Base-by-base conservation (phyloP, 176 grass and related monocot species). In the Cocos nucifera region DNA sequence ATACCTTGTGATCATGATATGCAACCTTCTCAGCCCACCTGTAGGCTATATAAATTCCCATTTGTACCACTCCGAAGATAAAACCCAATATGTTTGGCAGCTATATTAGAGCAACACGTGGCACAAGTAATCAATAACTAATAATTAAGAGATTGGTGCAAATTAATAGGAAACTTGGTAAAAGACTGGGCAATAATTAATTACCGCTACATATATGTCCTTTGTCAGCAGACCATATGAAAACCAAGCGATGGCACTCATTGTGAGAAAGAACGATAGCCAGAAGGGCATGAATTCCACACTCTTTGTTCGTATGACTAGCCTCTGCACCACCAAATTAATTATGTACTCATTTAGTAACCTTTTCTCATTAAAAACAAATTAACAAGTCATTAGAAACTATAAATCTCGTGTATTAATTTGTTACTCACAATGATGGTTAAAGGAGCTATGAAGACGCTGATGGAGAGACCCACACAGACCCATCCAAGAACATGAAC, bases 271-370 rank as follows among this genome's bases (percentile, higher is more conserved):
- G 51, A 89, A 32, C 2, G 90, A 95, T 15, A 95, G 86, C 1
- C 63, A 86, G 77, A 95, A 95, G 8, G 90, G 90, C 86, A 95
- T 89, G 77, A 89, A 95, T 73, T 95, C 90, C 0, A 95, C 90
- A 22, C 90, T 95, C 26, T 66, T 64, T 4, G 90, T 89, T 20
- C 79, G 79, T 48, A 95, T 67, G 22, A 95, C 90, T 21, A 83
- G 70, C 19, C 90, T 77, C 89, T 95, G 79, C 18, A 78, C 19
- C 12, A 44, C 10, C 9, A 0, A 14, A 14, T 44, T 0, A 14
- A 14, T 44, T 12, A 44, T 44, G 35, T 14, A n/a, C n/a, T 14
- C 9, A 44, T 23, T 6, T 30, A 6, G 28, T 30, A 30, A 30
- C 28, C 28, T 30, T 30, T 30, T 1, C 28, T 30, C 28, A 6